A percentile compares a stretch with the other conserved stretches of the same genome.
Conservation (phyloP, 495 filamentous ascomycete genomes). For the Monascus purpureus region DNA sequence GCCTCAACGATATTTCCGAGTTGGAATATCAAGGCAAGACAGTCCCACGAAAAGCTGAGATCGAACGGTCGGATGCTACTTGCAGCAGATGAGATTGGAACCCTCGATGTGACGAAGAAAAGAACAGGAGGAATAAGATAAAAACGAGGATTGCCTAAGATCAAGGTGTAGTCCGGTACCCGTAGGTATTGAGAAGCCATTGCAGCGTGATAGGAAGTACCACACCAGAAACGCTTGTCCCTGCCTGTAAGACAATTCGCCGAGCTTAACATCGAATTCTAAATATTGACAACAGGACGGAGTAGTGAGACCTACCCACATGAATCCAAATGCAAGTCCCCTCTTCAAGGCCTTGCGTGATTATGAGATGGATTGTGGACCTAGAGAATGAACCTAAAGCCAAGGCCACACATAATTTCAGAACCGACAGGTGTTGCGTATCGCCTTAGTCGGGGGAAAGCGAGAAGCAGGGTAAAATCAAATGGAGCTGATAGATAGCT, state of each 20-base stretch:
- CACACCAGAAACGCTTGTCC: slow-evolving; percentile 27
- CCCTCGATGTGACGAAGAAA: no score
- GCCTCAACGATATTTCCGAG: slow-evolving; percentile 40
- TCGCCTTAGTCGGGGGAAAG: slow-evolving; percentile 1
- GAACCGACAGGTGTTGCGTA: slow-evolving; percentile 2
- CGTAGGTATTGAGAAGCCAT: slow-evolving; percentile 32
- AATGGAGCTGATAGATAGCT: no score
- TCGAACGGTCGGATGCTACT: slow-evolving; percentile 28
- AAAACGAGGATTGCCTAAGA: no score
- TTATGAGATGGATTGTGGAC: slow-evolving; percentile 6
- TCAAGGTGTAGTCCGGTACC: slow-evolving; percentile 42
- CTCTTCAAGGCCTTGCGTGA: slow-evolving; percentile 8
- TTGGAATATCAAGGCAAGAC: slow-evolving; percentile 37
- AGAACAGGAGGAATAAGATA: no score
- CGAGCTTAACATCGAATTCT: no score
- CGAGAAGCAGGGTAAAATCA: slow-evolving; percentile 5
- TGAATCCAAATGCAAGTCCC: no score
- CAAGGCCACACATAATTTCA: slow-evolving; percentile 7
- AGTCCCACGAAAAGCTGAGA: slow-evolving; percentile 30
- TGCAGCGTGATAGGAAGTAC: slow-evolving; percentile 36
- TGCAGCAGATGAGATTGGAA: no score
- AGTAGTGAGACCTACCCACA: no score
- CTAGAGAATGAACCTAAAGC: slow-evolving; percentile 6
- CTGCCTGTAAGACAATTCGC: slow-evolving; percentile 18
- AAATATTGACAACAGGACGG: no score